phyloP scores from a whole-genome alignment of 2,329 filamentous ascomycete genomes.

The Aspergillus texensis region DNA sequence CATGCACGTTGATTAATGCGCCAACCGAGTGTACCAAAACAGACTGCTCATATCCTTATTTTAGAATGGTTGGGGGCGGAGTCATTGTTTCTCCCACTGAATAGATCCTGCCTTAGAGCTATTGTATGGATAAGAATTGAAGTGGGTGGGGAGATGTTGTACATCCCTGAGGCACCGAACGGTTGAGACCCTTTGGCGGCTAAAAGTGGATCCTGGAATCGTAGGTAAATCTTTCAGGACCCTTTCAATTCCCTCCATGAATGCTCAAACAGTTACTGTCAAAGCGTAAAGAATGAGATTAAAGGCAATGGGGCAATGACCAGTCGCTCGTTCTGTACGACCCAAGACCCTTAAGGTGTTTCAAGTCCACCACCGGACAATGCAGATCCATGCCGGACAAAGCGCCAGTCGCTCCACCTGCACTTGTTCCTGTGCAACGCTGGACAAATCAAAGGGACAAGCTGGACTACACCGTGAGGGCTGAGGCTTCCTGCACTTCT shows the following conservation, averaged over 20 bases:
- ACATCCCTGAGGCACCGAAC: too few species aligned
- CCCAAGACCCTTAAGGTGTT: neutral
- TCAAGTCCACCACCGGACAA: neutral
- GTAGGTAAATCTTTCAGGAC: neutral
- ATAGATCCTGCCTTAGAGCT: neutral
- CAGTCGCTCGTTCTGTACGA: neutral
- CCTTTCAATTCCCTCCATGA: neutral
- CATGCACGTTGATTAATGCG: neutral
- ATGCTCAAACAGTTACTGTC: neutral
- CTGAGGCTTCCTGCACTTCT: neutral
- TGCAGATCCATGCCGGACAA: conserved; percentile 4
- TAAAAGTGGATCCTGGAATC: neutral
- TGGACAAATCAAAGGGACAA: neutral
- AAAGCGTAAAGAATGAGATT: neutral
- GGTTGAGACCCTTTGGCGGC: neutral
- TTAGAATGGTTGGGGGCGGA: neutral
- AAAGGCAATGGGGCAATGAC: neutral
- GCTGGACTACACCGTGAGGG: neutral
- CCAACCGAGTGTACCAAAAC: too few species aligned
- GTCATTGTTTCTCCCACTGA: neutral
- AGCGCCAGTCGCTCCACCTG: neutral
- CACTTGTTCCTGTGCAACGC: neutral
- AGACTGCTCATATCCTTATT: neutral
- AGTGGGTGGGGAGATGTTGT: neutral
- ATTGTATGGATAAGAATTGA: neutral